Conservation (phyloP, 78 protist genomes). For the Dictyostelium citrinum region DNA sequence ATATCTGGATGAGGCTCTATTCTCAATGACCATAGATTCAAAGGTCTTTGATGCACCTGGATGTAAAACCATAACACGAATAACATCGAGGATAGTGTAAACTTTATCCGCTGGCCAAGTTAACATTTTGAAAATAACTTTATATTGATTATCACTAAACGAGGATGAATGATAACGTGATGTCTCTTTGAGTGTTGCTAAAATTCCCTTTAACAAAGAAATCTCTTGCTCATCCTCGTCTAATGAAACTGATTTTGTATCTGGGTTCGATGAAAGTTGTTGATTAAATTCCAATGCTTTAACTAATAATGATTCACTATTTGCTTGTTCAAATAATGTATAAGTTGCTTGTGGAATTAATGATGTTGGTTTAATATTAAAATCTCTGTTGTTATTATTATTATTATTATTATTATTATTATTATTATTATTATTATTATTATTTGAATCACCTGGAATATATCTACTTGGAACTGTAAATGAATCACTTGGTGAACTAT, state of each 20-base stretch:
- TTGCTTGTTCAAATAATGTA: constrained; percentile 45
- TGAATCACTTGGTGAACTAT: not conserved
- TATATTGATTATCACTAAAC: constrained; percentile 46
- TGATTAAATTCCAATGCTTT: constrained; percentile 47
- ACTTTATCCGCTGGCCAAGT: constrained; percentile 50
- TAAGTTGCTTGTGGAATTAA: constrained; percentile 38
- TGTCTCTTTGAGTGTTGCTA: constrained; percentile 49
- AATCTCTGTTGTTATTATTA: not conserved
- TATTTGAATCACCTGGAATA: not conserved
- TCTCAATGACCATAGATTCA: not conserved
- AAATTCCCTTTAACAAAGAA: not conserved
- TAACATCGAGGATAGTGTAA: not conserved
- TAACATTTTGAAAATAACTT: constrained; percentile 13
- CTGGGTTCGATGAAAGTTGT: constrained; percentile 5
- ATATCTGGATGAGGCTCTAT: not conserved
- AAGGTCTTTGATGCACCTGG: constrained; percentile 32
- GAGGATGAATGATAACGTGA: constrained; percentile 67
- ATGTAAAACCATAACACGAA: constrained; percentile 32
- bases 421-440: not conserved
- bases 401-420: not conserved
- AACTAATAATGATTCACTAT: constrained; percentile 13
- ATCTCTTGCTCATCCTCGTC: constrained; percentile 46
- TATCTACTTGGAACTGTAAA: not conserved
- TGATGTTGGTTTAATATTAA: not conserved
- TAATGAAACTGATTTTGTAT: not conserved